Conservation (phyloP, 257 asterid species). For the Scutellaria barbata region DNA sequence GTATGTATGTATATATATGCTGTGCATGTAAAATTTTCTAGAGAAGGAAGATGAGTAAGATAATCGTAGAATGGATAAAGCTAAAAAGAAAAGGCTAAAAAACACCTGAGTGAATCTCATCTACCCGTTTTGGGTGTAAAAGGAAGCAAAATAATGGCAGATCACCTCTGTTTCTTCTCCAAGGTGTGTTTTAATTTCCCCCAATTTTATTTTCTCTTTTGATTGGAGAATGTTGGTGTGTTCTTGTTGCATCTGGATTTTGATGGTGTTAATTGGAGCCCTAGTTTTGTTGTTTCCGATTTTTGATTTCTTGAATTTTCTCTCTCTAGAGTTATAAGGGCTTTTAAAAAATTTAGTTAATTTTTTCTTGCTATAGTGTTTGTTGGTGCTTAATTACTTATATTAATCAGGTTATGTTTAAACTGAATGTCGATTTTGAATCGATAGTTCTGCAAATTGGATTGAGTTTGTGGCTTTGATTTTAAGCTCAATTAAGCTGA, state of each 20-base stretch:
- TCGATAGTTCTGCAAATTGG: constrained; percentile 10
- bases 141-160: constrained; percentile 57
- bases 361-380: not conserved
- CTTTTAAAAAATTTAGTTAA: not conserved
- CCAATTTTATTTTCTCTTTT: not conserved
- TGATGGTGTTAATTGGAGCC: constrained; percentile 1
- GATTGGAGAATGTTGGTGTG: not conserved
- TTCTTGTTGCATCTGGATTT: constrained; percentile 23
- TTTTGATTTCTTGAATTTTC: not conserved
- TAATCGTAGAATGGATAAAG: constrained; percentile 45
- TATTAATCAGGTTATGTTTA: not conserved
- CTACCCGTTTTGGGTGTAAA: constrained; percentile 39
- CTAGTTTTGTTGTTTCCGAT: not conserved
- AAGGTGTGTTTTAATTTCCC: constrained; percentile 48
- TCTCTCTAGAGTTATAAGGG: not conserved
- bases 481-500: constrained; percentile 31
- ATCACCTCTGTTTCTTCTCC: constrained; percentile 53
- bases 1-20: constrained; percentile 32
- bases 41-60: not conserved
- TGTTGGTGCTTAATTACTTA: constrained; percentile 3
- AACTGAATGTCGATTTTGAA: constrained; percentile 23
- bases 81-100: constrained; percentile 49
- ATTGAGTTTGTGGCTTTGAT: not conserved
- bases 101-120: constrained; percentile 52
- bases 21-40: constrained; percentile 32